Evolutionary conservation across 2,329 filamentous ascomycete species (phyloP), one percentile per base, ranked within the genome.

Genomic region (Claviceps sp.): DNA sequence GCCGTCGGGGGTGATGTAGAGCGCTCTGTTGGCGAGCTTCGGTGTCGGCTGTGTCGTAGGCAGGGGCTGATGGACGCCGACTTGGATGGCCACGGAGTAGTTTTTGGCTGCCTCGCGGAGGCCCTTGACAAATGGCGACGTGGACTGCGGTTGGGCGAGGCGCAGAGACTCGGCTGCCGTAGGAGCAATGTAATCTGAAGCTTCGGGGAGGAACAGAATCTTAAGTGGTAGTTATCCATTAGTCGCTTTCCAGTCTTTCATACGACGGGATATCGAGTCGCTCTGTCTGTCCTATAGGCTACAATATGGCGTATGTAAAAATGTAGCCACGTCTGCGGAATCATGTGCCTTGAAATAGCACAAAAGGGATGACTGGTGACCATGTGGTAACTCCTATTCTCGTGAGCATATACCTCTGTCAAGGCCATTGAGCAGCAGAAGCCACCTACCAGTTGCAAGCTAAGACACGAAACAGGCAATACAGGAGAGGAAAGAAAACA

Each of bases 171-270:
- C 82, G 11, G 78, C 66, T 2, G 83, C 73, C 0, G 81, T 82
- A 1, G 77, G 73, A 20, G 81, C 85, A 60, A 96, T 89, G 72
- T 95, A 96, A 70, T 95, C 89, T 52, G 81, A 81, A 24, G 91
- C 91, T 75, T 96, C 91, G 13, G 91, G 91, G 50, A 96, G 83
- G 71, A 97, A 96, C 48, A 96, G 78, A 18, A 86, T 81, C 79
- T 86, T 14, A 24, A 16, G 22, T 5, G 14, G 20, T 16, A 5
- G 20, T 22, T 14, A 43, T 43, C 42, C 13, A 5, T 42, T 22
- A 42, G 41, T 42, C 41, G 9, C 9, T 34, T 34, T 34, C 30
- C 9, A 9, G 30, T 34, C 30, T 11, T 11, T 34, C 9, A 11
- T 11, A 34, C 30, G 26, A 30, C 26, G 30, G 9, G 30, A 11